phyloP scores from a whole-genome alignment of 805 yeast genomes.

The Jamesozyma hellenica region DNA sequence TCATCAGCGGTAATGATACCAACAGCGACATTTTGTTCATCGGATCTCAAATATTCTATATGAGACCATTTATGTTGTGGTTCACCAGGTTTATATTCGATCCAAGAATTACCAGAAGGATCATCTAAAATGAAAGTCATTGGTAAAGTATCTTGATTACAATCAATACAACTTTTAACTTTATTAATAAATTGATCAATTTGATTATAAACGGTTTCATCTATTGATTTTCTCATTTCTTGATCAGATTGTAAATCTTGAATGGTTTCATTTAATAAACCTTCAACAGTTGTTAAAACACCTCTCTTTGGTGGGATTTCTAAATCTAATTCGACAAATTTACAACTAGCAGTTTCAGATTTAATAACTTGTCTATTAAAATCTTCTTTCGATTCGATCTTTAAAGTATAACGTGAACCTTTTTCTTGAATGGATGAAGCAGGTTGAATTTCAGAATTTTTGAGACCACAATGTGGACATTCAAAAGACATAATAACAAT shows the following conservation, averaged over 20 bases:
- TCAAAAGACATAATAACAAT: constrained; percentile 88
- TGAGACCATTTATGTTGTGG: constrained; percentile 85
- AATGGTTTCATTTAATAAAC: constrained; percentile 72
- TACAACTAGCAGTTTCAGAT: constrained; percentile 74
- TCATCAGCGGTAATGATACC: constrained; percentile 66
- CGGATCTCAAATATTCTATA: constrained; percentile 70
- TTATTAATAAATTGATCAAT: constrained; percentile 59
- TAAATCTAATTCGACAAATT: constrained; percentile 73
- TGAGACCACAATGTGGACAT: constrained; percentile 90
- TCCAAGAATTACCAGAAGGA: constrained; percentile 97
- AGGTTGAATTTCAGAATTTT: constrained; percentile 90
- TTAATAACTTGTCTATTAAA: constrained; percentile 87
- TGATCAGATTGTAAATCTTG: constrained; percentile 76
- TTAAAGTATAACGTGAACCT: constrained; percentile 65
- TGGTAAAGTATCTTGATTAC: constrained; percentile 61
- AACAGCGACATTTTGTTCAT: constrained; percentile 75
- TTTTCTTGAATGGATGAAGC: constrained; percentile 86
- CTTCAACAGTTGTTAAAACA: constrained; percentile 86
- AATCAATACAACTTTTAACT: constrained; percentile 51
- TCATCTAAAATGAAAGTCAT: constrained; percentile 75
- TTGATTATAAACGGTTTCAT: constrained; percentile 67
- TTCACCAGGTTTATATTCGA: constrained; percentile 80
- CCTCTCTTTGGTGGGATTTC: constrained; percentile 96
- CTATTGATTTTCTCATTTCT: constrained; percentile 59
- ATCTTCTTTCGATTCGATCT: constrained; percentile 59